Percentiles rank a stretch among this genome's conserved stretches.
phyloP scores from a whole-genome alignment of 2,329 filamentous ascomycete genomes.

The Scedosporium minutisporum region DNA sequence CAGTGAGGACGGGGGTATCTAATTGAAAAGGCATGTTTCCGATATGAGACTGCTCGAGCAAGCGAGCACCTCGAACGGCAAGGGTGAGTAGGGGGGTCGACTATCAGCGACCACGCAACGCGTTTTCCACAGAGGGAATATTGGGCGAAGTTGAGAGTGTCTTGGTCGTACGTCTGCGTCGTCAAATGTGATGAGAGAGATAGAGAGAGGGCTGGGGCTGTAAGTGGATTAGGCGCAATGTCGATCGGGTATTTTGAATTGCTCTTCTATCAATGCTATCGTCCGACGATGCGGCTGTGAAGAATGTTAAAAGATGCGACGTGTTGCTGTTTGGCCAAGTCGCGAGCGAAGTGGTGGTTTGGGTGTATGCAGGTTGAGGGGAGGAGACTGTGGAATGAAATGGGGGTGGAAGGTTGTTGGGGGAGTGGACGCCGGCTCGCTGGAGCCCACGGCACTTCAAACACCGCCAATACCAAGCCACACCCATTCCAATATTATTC shows the following conservation, averaged over 20 bases:
- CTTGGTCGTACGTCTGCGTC: background rate
- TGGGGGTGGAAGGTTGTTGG: conserved; percentile 3
- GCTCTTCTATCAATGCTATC: background rate
- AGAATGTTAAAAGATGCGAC: background rate
- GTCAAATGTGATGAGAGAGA: background rate
- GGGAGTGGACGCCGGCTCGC: background rate
- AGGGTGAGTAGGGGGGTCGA: conserved; percentile 6
- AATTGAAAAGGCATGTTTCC: conserved; percentile 71
- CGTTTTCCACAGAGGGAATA: background rate
- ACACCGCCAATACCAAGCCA: no score
- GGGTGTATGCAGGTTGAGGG: background rate
- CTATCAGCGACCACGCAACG: background rate
- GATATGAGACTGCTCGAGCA: conserved; percentile 21
- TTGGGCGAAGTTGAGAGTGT: background rate
- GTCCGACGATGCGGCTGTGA: background rate
- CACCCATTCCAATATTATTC: no score
- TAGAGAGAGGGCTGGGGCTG: conserved; percentile 5
- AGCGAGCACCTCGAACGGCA: conserved; percentile 18
- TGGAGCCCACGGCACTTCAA: no score
- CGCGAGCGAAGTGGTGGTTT: background rate
- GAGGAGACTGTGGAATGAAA: background rate
- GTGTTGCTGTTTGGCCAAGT: background rate
- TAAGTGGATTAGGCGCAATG: background rate
- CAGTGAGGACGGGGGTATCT: conserved; percentile 77
- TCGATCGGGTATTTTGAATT: background rate